Evolutionary conservation across 139 green algal genomes (phyloP).

Genomic region (Chlorella sp.): DNA sequence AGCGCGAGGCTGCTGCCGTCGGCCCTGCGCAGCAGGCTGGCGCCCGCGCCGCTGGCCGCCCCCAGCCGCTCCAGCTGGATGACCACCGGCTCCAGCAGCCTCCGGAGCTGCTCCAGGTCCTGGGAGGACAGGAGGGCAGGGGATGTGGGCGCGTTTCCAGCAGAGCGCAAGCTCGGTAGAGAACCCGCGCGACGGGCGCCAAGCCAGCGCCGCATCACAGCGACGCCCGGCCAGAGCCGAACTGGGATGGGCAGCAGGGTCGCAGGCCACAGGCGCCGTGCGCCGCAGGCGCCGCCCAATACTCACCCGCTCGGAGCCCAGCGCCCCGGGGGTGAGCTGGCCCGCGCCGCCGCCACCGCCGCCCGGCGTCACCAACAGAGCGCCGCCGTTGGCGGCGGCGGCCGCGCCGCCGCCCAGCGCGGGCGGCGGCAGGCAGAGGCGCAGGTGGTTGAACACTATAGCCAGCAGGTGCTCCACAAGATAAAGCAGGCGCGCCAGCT

Average conservation of each 20-base stretch:
- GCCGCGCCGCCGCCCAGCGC: constrained; percentile 9
- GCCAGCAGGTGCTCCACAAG: constrained; percentile 31
- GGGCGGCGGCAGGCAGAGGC: constrained; percentile 13
- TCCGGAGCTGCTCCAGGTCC: constrained; percentile 42
- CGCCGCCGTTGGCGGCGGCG: background rate
- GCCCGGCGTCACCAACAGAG: too few relatives aligned
- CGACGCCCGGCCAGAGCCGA: background rate
- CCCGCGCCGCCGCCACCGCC: background rate
- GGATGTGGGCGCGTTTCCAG: background rate
- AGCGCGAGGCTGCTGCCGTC: constrained; percentile 30
- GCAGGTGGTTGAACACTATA: constrained; percentile 29
- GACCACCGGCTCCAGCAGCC: constrained; percentile 24
- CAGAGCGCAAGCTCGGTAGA: background rate
- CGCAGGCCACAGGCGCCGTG: background rate
- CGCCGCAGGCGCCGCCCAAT: background rate
- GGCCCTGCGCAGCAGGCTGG: constrained; percentile 1
- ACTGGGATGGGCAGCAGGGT: background rate
- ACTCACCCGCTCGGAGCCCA: constrained; percentile 24
- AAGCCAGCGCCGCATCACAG: too few relatives aligned
- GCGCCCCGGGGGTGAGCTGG: background rate
- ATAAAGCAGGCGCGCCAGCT: constrained; percentile 21
- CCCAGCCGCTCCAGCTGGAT: constrained; percentile 12
- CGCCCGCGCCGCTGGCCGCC: background rate
- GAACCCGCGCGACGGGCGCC: background rate
- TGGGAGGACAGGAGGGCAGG: background rate